Evolutionary conservation across 2,329 filamentous ascomycete species (phyloP), one percentile per base, ranked within the genome.

Genomic region (Zymoseptoria crescenta): DNA sequence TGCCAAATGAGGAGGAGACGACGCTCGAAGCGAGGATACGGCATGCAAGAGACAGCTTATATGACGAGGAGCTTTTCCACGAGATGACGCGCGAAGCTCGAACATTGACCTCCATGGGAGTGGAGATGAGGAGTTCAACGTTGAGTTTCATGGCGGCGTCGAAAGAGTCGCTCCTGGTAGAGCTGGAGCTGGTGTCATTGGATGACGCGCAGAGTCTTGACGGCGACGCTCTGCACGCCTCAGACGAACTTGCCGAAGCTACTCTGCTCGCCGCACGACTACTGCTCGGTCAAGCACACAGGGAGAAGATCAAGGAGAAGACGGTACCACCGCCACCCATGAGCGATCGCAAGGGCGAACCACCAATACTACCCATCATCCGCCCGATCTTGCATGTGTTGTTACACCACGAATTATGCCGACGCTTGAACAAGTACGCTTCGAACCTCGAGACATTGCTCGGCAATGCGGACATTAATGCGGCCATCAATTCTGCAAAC

Each of bases 61-160:
- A 89, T 67, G 85, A 89, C 28, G 87, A 92, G 69, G 94, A 99
- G 71, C 77, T 99, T 1, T 96, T 91, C 81, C 86, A 96, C 66
- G 94, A 99, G 74, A 79, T 97, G 60, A 86, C 87, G 56, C 83
- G 90, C 19, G 94, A 99, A 74, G 86, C 88, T 0, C 87, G 91
- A 16, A 81, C 81, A 0, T 78, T 96, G 21, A 80, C 87, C 2
- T 84, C 86, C 9, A 86, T 89, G 61, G 84, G 87, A 8, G 86
- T 96, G 10, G 81, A 81, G 27, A 81, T 86, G 13, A 80, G 83
- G 41, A 84, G 75, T 10, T 72, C 73, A 1, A 68, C 72, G 24
- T 75, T 80, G 62, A 69, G 51, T 56, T 75, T 57, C 54, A 8
- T 45, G 5, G 35, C 60, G 56, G 60, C 35, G 57, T 56, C 49